Percentiles rank a stretch among this genome's conserved stretches.
phyloP scores from a whole-genome alignment of 345 rosid species.

The Dipteronia sinensis region DNA sequence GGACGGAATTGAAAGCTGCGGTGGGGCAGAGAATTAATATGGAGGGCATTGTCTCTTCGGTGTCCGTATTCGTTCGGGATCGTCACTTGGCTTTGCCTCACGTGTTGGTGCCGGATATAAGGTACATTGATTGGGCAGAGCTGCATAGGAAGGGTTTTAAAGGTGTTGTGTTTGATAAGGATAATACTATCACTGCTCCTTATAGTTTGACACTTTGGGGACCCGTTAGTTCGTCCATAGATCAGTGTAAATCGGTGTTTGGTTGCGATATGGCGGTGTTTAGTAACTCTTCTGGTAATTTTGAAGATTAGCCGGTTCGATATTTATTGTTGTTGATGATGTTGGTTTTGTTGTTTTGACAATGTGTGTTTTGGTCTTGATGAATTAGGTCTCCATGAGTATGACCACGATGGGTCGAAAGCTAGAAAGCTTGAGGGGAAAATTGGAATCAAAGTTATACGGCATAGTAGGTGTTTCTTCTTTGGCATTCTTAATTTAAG shows the following conservation, averaged over 20 bases:
- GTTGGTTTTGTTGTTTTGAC: constrained; percentile 11
- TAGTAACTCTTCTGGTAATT: constrained; percentile 92
- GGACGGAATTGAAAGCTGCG: constrained; percentile 87
- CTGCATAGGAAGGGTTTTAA: constrained; percentile 74
- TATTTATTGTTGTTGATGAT: not conserved
- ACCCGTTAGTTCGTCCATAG: constrained; percentile 62
- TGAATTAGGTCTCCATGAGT: constrained; percentile 73
- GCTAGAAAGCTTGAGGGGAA: constrained; percentile 85
- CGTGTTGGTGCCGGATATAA: constrained; percentile 65
- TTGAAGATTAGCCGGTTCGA: constrained; percentile 5
- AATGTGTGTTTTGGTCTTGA: constrained; percentile 19
- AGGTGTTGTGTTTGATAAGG: constrained; percentile 97
- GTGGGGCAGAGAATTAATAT: constrained; percentile 86
- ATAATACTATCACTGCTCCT: constrained; percentile 91
- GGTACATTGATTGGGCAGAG: constrained; percentile 85
- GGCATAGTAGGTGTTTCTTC: constrained; percentile 65
- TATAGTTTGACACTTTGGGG: constrained; percentile 78
- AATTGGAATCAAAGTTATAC: constrained; percentile 81
- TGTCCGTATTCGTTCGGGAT: constrained; percentile 53
- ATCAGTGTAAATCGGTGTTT: constrained; percentile 76
- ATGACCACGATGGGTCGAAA: constrained; percentile 82
- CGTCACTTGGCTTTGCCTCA: constrained; percentile 83
- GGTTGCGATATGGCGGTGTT: constrained; percentile 84
- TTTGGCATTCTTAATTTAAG: not conserved
- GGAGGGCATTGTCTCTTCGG: constrained; percentile 78